Evolutionary conservation across 202 grass and related monocot genomes (phyloP).

Genomic region (Dendrocalamus latiflorus): DNA sequence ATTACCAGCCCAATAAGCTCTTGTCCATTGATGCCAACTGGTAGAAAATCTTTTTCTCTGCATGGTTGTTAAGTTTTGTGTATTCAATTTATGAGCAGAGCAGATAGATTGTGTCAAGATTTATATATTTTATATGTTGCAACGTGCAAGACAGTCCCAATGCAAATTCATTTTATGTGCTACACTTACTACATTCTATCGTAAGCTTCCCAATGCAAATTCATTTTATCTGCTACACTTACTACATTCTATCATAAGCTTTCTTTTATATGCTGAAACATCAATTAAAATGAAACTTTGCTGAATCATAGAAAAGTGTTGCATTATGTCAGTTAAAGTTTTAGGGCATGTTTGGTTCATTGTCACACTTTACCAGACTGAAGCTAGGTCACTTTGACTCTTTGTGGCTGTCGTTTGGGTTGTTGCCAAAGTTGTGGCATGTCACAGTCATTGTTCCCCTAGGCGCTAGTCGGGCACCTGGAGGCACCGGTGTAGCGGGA

Average conservation of each 20-base stretch:
- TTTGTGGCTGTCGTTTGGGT: neutral
- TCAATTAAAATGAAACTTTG: neutral
- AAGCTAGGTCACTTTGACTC: neutral
- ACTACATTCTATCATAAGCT: neutral
- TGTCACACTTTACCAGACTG: neutral
- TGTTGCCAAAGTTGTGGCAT: neutral
- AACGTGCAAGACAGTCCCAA: neutral
- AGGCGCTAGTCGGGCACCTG: too few relatives aligned
- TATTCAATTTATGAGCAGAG: neutral
- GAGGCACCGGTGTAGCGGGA: too few relatives aligned
- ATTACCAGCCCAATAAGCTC: conserved; percentile 27
- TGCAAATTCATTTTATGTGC: too few relatives aligned
- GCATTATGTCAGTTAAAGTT: neutral
- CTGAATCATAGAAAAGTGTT: neutral
- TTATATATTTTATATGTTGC: neutral
- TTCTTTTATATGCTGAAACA: neutral
- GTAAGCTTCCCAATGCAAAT: neutral
- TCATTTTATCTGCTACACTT: neutral
- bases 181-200: too few relatives aligned
- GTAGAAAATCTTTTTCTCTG: conserved; percentile 18
- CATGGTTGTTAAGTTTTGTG: neutral
- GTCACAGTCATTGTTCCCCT: too few relatives aligned
- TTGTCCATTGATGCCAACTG: conserved; percentile 35
- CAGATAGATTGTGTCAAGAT: neutral
- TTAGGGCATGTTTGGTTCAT: too few relatives aligned